These are phyloP conservation scores for Populus pruinosa DNA, from an alignment of 345 rosid species.

Conservation along the genomic window DNA sequence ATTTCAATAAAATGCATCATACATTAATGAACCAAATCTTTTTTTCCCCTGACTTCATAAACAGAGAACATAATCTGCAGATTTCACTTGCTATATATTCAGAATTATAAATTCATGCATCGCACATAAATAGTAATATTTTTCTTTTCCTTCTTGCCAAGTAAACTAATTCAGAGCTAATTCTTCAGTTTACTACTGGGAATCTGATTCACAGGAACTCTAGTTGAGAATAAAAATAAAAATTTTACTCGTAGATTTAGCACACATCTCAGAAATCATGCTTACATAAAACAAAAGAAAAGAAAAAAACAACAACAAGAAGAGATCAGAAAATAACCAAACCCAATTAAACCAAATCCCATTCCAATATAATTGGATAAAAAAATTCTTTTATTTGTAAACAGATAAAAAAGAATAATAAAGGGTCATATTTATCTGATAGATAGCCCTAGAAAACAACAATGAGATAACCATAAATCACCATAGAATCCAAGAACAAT, in stretches of 20 bases:
- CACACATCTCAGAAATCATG: background rate
- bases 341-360: background rate
- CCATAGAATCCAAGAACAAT: background rate
- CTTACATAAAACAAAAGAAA: no score
- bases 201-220: background rate
- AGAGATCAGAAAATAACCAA: background rate
- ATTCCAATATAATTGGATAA: no score
- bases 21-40: background rate
- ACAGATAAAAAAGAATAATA: background rate
- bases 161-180: conserved; percentile 1
- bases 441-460: background rate
- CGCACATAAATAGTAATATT: background rate
- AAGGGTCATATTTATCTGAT: background rate
- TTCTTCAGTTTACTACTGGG: background rate
- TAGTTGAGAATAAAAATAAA: background rate
- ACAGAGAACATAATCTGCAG: background rate
- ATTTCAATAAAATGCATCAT: background rate
- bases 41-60: background rate
- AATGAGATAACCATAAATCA: background rate
- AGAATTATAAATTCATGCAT: background rate
- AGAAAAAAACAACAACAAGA: no score
- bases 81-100: background rate
- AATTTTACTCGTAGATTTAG: background rate
- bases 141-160: background rate
- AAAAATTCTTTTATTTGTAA: background rate